Evolutionary conservation across 2,329 filamentous ascomycete genomes (phyloP), one percentile per base, ranked within the genome.

Genomic region (Grosmannia serpens): DNA sequence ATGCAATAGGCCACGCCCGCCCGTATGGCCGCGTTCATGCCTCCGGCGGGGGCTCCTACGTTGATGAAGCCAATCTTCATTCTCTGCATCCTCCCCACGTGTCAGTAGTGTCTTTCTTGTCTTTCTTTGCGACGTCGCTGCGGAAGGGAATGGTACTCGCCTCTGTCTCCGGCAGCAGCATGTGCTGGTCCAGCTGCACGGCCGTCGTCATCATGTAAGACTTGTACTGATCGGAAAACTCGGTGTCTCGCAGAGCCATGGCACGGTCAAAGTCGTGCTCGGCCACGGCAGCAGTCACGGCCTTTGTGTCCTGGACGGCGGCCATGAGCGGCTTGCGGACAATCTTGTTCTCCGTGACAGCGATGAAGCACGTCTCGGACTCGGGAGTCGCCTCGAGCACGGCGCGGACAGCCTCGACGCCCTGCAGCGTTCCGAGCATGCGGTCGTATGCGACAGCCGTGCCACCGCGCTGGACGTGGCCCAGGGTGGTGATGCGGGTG

Each of bases 321-420:
- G 95, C 83, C 77, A 97, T 88, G 29, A 99, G 77, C 24, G 91
- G 87, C 66, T 91, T 91, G 58, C 91, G 84, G 63, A 91, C 85
- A 69, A 99, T 97, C 76, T 99, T 95, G 81, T 97, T 97, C 77
- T 99, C 94, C 63, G 87, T 91, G 65, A 99, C 91, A 65, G 91
- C 91, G 69, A 99, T 97, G 68, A 99, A 91, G 59, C 91, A 92
- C 54, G 91, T 96, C 58, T 90, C 89, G 0, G 89, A 92, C 50
- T 94, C 87, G 11, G 94, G 91, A 0, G 85, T 95, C 55, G 90
- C 89, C 64, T 95, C 89, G 31, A 96, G 79, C 22, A 96, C 89
- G 26, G 92, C 91, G 67, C 88, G 90, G 67, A 97, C 91, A 27
- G 91, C 92, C 72, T 96, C 91, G 3, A 95, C 90, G 67, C 91